A percentile compares a stretch with the other conserved stretches of the same genome.
These are phyloP conservation scores for Zoysia pacifica DNA, from an alignment of 176 grass and related monocot species.

Conservation along the genomic window DNA sequence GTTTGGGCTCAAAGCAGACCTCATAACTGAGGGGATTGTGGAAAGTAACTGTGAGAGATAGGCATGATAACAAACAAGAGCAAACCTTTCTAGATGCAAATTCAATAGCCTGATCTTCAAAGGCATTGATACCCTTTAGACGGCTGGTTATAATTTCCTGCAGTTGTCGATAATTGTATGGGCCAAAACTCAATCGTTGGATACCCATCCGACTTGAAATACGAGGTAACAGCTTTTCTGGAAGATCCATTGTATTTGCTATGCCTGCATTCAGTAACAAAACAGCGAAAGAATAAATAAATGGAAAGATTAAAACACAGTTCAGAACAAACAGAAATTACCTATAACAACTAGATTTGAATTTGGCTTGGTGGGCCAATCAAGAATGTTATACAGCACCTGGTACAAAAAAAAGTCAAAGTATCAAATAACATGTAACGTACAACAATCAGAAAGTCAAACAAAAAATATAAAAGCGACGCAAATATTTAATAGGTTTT, in stretches of 20 bases:
- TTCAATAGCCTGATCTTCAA: constrained; percentile 96
- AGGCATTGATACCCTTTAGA: constrained; percentile 82
- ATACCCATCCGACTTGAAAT: constrained; percentile 99
- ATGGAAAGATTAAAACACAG: constrained; percentile 31
- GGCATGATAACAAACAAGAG: not conserved
- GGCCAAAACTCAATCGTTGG: constrained; percentile 84
- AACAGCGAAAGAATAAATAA: constrained; percentile 44
- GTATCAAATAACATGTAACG: constrained; percentile 22
- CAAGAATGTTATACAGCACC: constrained; percentile 98
- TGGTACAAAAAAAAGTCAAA: constrained; percentile 44
- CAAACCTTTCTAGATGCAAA: constrained; percentile 96
- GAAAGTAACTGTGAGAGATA: constrained; percentile 9
- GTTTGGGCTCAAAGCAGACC: not conserved
- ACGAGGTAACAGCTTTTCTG: constrained; percentile 88
- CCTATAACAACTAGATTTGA: constrained; percentile 92
- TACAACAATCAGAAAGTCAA: constrained; percentile 10
- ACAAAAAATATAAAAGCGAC: not conserved
- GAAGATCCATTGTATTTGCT: constrained; percentile 98
- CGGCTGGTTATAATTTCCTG: constrained; percentile 90
- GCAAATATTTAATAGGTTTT: not conserved
- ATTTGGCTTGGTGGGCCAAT: constrained; percentile 92
- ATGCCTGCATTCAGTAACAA: constrained; percentile 64
- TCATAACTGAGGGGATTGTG: constrained; percentile 1
- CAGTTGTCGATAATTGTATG: constrained; percentile 85
- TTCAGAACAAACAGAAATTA: constrained; percentile 39